These are phyloP conservation scores for Odontarrhena argentea DNA, from an alignment of 345 rosid genomes.

Conservation along the genomic window DNA sequence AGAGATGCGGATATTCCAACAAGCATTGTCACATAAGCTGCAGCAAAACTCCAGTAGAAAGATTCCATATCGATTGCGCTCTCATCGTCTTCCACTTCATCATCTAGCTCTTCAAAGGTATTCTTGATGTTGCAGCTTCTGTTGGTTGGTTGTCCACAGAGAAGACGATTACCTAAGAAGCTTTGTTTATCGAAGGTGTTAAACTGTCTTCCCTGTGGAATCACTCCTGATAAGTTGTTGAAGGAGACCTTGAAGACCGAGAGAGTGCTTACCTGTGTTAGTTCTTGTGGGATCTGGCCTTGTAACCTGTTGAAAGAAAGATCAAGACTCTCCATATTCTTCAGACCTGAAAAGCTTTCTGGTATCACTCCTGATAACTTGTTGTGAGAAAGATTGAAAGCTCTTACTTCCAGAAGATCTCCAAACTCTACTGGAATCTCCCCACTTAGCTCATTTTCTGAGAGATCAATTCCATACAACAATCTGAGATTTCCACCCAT, in stretches of 20 bases:
- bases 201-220: background rate
- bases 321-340: too few relatives aligned
- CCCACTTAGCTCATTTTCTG: background rate
- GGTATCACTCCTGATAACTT: too few relatives aligned
- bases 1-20: background rate
- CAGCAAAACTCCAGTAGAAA: conserved; percentile 5
- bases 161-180: background rate
- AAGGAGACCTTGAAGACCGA: background rate
- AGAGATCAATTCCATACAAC: conserved; percentile 43
- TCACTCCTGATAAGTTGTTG: background rate
- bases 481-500: background rate
- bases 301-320: conserved; percentile 29
- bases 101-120: background rate
- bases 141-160: background rate
- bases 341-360: too few relatives aligned
- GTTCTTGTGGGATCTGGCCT: too few relatives aligned
- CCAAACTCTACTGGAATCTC: too few relatives aligned
- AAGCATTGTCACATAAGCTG: background rate
- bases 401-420: too few relatives aligned
- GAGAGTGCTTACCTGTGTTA: too few relatives aligned
- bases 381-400: too few relatives aligned
- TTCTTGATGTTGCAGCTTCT: background rate
- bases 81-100: background rate
- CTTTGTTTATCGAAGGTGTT: background rate
- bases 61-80: background rate